Evolutionary conservation across 768 basidiomycete genomes (phyloP), one percentile per base, ranked within the genome.

Genomic region (Rhodotorula diobovata): DNA sequence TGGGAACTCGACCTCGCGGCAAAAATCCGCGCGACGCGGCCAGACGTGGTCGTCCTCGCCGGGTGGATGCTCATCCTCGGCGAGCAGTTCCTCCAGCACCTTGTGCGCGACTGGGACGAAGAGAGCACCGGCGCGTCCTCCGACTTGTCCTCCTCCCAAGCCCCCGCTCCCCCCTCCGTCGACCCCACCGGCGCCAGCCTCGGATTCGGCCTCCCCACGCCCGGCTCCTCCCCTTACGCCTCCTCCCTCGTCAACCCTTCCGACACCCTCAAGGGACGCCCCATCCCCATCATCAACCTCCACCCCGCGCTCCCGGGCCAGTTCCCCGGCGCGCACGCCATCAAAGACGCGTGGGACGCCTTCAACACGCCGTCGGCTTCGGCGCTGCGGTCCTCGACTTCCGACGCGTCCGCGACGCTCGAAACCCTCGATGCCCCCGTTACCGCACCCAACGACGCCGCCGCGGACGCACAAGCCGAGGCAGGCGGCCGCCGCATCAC

Each of bases 31-130:
- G 81, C 82, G 11, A 67, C 67, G 21, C 37, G 60, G 51, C 95
- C 95, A 0, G 91, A 97, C 80, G 79, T 95, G 35, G 86, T 98
- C 59, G 90, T 98, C 14, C 84, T 98, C n/a, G 96, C 95, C 0
- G 96, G 96, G 0, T 99, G 93, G 91, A 97, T 99, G 95, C 94
- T 98, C 78, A 91, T 98, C 77, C 84, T 97, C 68, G 87, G 88
- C 67, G 88, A 90, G 63, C 82, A 82, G 0, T 97, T 97, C 80
- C 80, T 98, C 69, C 86, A 90, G 30, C 83, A 75, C 0, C 76
- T 81, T 45, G 80, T 80, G 2, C 83, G 80, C 15, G 82, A 81
- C 58, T 81, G 81, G 63, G 50, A 59, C 59, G 71, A 71, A 32
- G 25, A 39, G 9, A 46, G 50, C 48, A 32, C 60, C 16, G 23